These are phyloP conservation scores for Telfairia occidentalis DNA, from an alignment of 331 rosid genomes.

Conservation along the genomic window DNA sequence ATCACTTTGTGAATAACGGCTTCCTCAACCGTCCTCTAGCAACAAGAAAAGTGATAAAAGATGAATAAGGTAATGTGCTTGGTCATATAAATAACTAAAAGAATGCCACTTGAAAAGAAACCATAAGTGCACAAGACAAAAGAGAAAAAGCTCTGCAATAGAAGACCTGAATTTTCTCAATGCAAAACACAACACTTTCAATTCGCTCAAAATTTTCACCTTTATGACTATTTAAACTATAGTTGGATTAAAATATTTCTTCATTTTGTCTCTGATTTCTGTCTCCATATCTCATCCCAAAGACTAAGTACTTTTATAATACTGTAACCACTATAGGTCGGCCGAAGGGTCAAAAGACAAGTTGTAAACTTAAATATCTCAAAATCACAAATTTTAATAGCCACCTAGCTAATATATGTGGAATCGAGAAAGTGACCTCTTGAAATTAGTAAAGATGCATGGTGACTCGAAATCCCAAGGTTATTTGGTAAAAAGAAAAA, in stretches of 20 bases:
- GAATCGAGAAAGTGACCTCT: too few species aligned
- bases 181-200: background rate
- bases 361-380: background rate
- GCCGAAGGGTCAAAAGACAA: background rate
- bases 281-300: background rate
- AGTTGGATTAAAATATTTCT: background rate
- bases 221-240: background rate
- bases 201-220: background rate
- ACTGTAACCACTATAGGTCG: background rate
- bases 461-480: too few species aligned
- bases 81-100: background rate
- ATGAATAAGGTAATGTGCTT: constrained; percentile 6
- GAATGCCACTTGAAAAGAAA: background rate
- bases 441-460: too few species aligned
- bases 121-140: background rate
- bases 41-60: constrained; percentile 15
- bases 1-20: constrained; percentile 46
- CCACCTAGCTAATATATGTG: background rate
- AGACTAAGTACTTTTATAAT: background rate
- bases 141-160: background rate
- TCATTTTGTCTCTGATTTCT: background rate
- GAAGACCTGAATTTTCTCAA: background rate
- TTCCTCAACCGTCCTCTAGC: constrained; percentile 69
- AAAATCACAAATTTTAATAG: background rate
- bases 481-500: too few species aligned